Evolutionary conservation across 192 early-diverging fungal genomes (phyloP).

Genomic region (Umbelopsis isabellina): DNA sequence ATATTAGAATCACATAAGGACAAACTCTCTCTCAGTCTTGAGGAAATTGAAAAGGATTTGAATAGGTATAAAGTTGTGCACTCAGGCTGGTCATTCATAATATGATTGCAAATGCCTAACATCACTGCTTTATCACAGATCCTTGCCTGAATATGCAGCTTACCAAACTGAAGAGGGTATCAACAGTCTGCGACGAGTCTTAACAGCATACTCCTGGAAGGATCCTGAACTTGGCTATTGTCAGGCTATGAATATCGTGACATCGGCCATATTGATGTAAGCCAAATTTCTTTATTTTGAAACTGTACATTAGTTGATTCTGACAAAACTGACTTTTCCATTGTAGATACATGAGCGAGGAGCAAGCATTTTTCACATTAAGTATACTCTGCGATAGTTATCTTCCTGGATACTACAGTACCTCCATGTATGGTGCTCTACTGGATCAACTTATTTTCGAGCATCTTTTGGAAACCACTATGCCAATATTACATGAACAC

Average conservation of each 20-base stretch:
- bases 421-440: constrained; percentile 97
- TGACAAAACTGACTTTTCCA: neutral
- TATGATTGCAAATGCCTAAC: neutral
- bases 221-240: constrained; percentile 97
- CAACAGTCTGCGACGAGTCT: constrained; percentile 87
- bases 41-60: constrained; percentile 97
- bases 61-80: constrained; percentile 57
- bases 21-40: constrained; percentile 75
- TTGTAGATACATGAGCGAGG: constrained; percentile 82
- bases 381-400: constrained; percentile 87
- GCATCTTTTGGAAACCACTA: constrained; percentile 81
- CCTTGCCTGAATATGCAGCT: constrained; percentile 90
- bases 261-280: constrained; percentile 87
- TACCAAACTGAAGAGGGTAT: constrained; percentile 94
- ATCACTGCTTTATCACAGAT: constrained; percentile 51
- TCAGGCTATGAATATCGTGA: constrained; percentile 99
- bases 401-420: constrained; percentile 94
- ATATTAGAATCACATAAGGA: constrained; percentile 73
- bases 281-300: constrained; percentile 15
- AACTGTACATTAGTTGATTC: neutral
- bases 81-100: neutral
- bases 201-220: constrained; percentile 84
- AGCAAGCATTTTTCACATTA: constrained; percentile 97
- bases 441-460: constrained; percentile 97
- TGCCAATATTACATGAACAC: constrained; percentile 87